Percentiles rank a stretch among this genome's conserved stretches.
Conservation (phyloP, 495 filamentous ascomycete species). For the Penicillium verhagenii region DNA sequence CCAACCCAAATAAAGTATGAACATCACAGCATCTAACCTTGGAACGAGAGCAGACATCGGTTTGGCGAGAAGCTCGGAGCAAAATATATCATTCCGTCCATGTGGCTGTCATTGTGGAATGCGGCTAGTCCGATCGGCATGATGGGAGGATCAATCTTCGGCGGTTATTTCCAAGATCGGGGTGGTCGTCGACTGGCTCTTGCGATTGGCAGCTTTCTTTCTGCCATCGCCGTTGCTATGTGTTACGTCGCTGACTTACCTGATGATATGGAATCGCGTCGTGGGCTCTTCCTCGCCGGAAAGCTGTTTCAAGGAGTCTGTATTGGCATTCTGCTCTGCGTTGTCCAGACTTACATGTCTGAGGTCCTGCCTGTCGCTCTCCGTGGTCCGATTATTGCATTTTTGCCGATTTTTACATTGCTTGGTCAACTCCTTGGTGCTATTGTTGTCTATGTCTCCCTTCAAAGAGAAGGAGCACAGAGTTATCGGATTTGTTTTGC, state of each 20-base stretch:
- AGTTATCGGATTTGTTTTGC: conserved; percentile 31
- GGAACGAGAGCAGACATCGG: conserved; percentile 30
- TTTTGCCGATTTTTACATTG: conserved; percentile 45
- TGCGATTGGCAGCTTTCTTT: conserved; percentile 33
- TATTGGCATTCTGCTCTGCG: conserved; percentile 41
- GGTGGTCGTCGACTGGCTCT: conserved; percentile 39
- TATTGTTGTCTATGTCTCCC: conserved; percentile 35
- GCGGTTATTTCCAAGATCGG: conserved; percentile 41
- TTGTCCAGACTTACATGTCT: conserved; percentile 48
- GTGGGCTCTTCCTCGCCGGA: conserved; percentile 31
- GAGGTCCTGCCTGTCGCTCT: conserved; percentile 40
- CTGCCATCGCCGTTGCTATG: conserved; percentile 38
- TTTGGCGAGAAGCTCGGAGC: conserved; percentile 32
- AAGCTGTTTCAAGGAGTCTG: conserved; percentile 42
- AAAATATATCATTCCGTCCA: conserved; percentile 44
- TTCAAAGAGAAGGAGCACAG: conserved; percentile 9
- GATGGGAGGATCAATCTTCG: conserved; percentile 39
- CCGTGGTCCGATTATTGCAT: conserved; percentile 43
- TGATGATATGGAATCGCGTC: conserved; percentile 22
- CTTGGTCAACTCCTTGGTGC: conserved; percentile 46
- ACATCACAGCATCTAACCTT: not conserved
- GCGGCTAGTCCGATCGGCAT: conserved; percentile 39
- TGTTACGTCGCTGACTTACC: conserved; percentile 33
- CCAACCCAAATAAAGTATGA: not conserved
- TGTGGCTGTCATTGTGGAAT: conserved; percentile 49